Evolutionary conservation across 139 green algal species (phyloP).

Genomic region (Marvania coccoides): DNA sequence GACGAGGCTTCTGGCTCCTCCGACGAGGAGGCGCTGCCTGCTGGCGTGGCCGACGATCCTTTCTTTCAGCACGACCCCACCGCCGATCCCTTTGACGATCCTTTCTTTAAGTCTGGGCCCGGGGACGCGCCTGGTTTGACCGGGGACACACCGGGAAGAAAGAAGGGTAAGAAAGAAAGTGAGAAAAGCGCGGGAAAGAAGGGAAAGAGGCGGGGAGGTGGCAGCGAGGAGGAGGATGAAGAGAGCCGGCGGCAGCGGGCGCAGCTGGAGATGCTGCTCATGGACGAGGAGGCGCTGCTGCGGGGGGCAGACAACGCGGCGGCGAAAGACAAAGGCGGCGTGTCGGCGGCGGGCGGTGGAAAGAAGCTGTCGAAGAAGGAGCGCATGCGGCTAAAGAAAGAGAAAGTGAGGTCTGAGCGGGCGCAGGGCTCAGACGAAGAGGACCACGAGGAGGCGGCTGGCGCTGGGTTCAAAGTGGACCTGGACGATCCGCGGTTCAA

Average conservation of each 20-base stretch:
- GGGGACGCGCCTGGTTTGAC: background rate
- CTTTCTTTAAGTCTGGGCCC: conserved; percentile 62
- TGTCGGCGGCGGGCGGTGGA: background rate
- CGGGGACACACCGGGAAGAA: background rate
- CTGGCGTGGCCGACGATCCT: conserved; percentile 20
- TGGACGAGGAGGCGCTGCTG: conserved; percentile 72
- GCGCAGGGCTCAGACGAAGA: conserved; percentile 38
- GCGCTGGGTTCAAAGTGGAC: conserved; percentile 35
- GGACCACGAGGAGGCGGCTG: conserved; percentile 26
- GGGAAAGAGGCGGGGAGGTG: conserved; percentile 5
- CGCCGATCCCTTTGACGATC: conserved; percentile 71
- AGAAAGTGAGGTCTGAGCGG: conserved; percentile 13
- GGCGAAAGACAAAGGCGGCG: background rate
- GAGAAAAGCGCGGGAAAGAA: conserved; percentile 14
- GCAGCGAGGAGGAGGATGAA: conserved; percentile 16
- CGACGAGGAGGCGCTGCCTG: conserved; percentile 6
- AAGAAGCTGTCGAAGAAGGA: conserved; percentile 41
- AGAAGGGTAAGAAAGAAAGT: conserved; percentile 3
- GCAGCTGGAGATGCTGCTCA: conserved; percentile 89
- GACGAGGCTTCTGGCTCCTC: too few relatives aligned
- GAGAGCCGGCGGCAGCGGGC: conserved; percentile 35
- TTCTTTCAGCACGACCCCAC: conserved; percentile 42
- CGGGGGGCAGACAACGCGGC: background rate
- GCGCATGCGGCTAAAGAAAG: conserved; percentile 30
- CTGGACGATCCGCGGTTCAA: conserved; percentile 73